These are phyloP conservation scores for Solanum okadae DNA, from an alignment of 257 asterid genomes.

Conservation along the genomic window DNA sequence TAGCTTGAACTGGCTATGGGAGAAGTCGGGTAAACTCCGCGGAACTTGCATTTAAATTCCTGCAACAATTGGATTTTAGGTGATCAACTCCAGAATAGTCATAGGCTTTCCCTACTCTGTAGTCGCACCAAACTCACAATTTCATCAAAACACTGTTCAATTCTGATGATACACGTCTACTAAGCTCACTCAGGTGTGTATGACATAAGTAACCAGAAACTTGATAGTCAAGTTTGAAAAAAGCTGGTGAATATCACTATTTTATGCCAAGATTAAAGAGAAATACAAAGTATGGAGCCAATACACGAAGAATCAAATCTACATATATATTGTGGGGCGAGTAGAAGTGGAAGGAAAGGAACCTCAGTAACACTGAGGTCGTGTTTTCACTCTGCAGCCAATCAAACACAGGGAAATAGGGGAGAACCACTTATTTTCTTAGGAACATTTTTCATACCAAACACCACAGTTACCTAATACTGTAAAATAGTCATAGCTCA, in stretches of 20 bases:
- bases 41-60: background rate
- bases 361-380: background rate
- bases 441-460: background rate
- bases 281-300: background rate
- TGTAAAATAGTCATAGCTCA: background rate
- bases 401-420: background rate
- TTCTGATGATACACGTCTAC: background rate
- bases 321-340: background rate
- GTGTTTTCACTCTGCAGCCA: background rate
- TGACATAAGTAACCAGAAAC: background rate
- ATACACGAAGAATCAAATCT: background rate
- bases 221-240: background rate
- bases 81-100: background rate
- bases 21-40: too few relatives aligned
- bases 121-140: background rate
- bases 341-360: background rate
- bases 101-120: background rate
- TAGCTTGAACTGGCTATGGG: background rate
- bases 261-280: background rate
- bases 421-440: background rate
- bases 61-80: background rate
- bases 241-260: background rate
- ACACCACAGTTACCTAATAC: background rate
- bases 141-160: background rate
- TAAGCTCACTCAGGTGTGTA: background rate